These are phyloP conservation scores for Aspergillus nidulans DNA, from an alignment of 495 filamentous ascomycete genomes.

Conservation along the genomic window DNA sequence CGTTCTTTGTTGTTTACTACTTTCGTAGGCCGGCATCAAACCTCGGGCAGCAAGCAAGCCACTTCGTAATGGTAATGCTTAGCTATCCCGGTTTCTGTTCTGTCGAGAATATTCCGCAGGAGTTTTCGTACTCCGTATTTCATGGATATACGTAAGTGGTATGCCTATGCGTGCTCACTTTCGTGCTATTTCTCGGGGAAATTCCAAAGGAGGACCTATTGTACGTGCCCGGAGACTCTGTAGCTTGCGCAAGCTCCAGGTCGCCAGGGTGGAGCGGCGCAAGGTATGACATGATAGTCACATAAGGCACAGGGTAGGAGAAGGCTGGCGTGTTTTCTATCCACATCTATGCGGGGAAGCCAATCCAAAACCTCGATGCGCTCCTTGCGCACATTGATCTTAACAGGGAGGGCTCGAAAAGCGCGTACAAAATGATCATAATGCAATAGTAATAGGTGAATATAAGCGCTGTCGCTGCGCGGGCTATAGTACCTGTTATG, in stretches of 20 bases:
- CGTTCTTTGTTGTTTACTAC: no score
- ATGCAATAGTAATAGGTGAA: no score
- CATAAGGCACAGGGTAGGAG: neutral
- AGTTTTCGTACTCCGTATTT: no score
- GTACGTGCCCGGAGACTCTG: neutral
- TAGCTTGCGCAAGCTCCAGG: neutral
- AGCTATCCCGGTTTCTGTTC: neutral
- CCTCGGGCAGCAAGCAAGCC: neutral
- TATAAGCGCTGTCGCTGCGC: no score
- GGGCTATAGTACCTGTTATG: no score
- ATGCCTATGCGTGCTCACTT: no score
- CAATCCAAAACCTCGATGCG: neutral
- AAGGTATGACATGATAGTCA: neutral
- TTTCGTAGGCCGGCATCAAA: no score
- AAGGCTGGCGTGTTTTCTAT: no score
- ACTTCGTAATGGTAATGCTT: neutral
- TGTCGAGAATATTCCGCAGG: neutral
- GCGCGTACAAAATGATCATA: no score
- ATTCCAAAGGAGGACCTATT: neutral
- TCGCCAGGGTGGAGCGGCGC: neutral
- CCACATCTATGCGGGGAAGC: neutral
- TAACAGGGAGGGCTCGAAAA: no score
- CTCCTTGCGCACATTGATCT: no score
- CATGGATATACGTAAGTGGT: no score
- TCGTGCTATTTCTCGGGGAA: neutral